Base-by-base conservation (phyloP, 2,329 filamentous ascomycete species). In the Exophiala phaeomuriformis region DNA sequence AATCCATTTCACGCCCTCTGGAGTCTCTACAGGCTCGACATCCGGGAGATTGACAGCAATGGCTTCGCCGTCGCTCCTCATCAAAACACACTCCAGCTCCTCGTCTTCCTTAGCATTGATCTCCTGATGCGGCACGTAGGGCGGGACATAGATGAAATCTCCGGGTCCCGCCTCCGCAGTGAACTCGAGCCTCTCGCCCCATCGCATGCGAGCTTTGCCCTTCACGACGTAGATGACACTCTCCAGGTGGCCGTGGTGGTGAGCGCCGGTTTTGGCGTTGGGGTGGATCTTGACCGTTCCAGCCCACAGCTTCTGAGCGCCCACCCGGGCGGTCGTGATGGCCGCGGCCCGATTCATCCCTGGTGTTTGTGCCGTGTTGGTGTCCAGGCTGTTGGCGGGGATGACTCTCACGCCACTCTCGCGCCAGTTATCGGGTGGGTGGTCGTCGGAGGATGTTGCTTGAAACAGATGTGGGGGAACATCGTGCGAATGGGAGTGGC, bases 141-240 rank as follows among this genome's bases (percentile, higher is more conserved):
- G 71, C 36, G 72, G 72, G 30, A 75, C 71, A 58, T 69, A 75
- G 50, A 75, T 74, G 58, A 74, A 75, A 56, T 74, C 72, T 1
- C 72, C 72, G 1, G 71, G 71, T 12, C 72, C 72, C 27, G 71
- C 71, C 62, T 74, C 72, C 30, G 72, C 72, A 1, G 68, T 71
- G 59, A 72, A 75, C 61, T 74, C 68, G 49, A 75, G 59, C 47
- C 66, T 69, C 59, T 71, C 69, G 31, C 72, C 72, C 72, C 72
- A 74, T 5, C 72, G 67, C 72, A 75, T 74, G 3, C 72, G 64
- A 7, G 72, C 72, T 42, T 66, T 67, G 43, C 72, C 72, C 57
- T 72, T 72, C 30, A 75, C 58, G 7, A 74, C 67, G 62, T 74
- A 75, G 57, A 75, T 74, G 12, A 75, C 70, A 28, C 66, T 69